These are phyloP conservation scores for Candida tetrigidarum DNA, from an alignment of 1,139 yeast genomes.

Conservation along the genomic window DNA sequence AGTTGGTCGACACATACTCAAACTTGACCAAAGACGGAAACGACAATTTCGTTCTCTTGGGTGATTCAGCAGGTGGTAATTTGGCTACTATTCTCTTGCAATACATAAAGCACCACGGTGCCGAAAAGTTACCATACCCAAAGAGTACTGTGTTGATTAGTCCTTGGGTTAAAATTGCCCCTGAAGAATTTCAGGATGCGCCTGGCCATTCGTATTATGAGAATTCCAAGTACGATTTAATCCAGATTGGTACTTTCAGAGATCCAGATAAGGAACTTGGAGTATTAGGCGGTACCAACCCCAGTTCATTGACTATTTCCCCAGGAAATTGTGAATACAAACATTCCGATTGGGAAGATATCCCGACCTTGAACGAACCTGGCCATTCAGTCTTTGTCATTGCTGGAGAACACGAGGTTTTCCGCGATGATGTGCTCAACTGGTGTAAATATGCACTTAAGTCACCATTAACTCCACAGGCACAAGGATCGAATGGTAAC, in stretches of 20 bases:
- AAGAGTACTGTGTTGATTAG: constrained; percentile 35
- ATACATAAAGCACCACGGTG: constrained; percentile 23
- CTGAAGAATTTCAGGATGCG: constrained; percentile 16
- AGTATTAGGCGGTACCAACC: constrained; percentile 19
- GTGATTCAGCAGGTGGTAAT: constrained; percentile 51
- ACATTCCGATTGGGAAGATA: constrained; percentile 37
- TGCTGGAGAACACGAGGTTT: constrained; percentile 48
- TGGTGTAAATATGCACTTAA: constrained; percentile 41
- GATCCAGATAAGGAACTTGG: constrained; percentile 5
- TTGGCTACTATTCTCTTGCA: constrained; percentile 34
- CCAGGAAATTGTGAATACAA: constrained; percentile 23
- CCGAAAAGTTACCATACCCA: constrained; percentile 29
- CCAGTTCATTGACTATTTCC: constrained; percentile 16
- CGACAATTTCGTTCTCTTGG: constrained; percentile 36
- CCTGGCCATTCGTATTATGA: constrained; percentile 43
- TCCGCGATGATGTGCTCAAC: constrained; percentile 44
- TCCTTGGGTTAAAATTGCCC: constrained; percentile 40
- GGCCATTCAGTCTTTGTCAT: constrained; percentile 34
- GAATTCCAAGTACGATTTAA: constrained; percentile 35
- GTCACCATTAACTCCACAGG: constrained; percentile 27
- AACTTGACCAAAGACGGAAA: constrained; percentile 29
- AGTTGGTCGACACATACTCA: constrained; percentile 35
- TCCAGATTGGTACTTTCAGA: constrained; percentile 20
- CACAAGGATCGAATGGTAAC: constrained; percentile 31
- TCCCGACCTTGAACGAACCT: constrained; percentile 34